Evolutionary conservation across 169 alveolate genomes (phyloP), one percentile per base, ranked within the genome.

Genomic region (Plasmodium sp.): DNA sequence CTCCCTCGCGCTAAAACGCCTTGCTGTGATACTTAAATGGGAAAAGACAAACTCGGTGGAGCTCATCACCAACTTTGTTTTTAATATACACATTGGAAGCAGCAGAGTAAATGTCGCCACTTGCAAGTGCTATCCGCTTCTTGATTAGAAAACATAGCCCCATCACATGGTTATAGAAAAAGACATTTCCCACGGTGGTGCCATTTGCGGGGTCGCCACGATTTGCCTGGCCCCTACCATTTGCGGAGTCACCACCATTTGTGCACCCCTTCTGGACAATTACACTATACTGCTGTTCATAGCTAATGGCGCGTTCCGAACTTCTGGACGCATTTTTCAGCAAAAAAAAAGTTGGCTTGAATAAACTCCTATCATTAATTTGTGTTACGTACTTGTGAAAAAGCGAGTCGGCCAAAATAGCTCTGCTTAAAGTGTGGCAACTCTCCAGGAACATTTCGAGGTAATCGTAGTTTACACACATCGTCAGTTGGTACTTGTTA

Each of bases 401-500:
- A 41, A 58, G 2, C 27, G 72, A 75, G 77, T 86, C 85, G 9
- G 67, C 62, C 51, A 51, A 77, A 51, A 86, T 62, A 7, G 27
- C 5, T 51, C 34, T 54, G 67, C 10, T 34, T 75, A 75, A 75
- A 36, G 18, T 75, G 62, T 86, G 34, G 22, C 27, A 39, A 9
- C 56, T 74, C 6, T 31, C 45, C 62, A 48, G 12, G 67, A 75
- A 45, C 86, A 86, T 34, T n/a, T 88, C 93, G 74, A 67, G 22
- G 18, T 96, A 92, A 12, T 92, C 93, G 27, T 93, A 43, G 36
- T 92, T 75, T n/a, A 96, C 83, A 74, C 95, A 62, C 71, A 83
- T 79, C 16, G 82, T 56, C 34, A 96, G 73, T 56, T 84, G 74
- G 92, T 96, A 96, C 74, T 95, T 95, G 72, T 94, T 95, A 75